Evolutionary conservation across 1,284 basidiomycete species (phyloP), one percentile per base, ranked within the genome.

Genomic region (Malassezia sympodialis): DNA sequence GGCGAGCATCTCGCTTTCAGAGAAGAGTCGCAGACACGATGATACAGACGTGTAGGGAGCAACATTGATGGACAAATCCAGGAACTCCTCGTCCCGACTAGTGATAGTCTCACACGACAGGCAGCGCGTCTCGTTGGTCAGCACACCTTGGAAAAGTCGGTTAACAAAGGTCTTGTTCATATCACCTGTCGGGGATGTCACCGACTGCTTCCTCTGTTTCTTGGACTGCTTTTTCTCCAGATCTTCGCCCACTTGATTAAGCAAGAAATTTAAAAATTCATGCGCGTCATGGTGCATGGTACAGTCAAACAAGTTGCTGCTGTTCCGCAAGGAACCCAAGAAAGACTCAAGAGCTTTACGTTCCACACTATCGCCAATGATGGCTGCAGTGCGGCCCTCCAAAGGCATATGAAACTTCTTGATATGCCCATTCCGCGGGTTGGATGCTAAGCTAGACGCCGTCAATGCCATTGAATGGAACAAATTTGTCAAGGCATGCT

Each of bases 1-100:
- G 67, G 89, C 91, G 17, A 98, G 82, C 90, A 96, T 98, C 77
- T 98, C 94, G 73, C 86, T 89, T 35, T 90, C 90, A 67, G 89
- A 93, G 75, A 98, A 98, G 73, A 93, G 88, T 43, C 90, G 82
- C 49, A 98, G 81, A 76, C 93, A 96, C 6, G 90, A 86, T 0
- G 91, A 93, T 49, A 98, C 84, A 60, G 88, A 93, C 3, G 89
- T 87, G 76, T 96, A 93, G 76, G 93, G 88, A 73, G 96, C 90
- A 62, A 98, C 96, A 76, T 98, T 93, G 75, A 98, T 90, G 8
- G 90, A 96, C 23, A 98, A 79, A 77, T 98, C 94, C 51, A 98
- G 81, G 77, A 98, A 98, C 8, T 84, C 84, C 75, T 98, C 93
- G 73, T 96, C 93, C 31, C 94, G 84, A 15, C 88, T 87, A 2